Evolutionary conservation across 140 eudicot species (phyloP).

Genomic region (Flaveria floridana): DNA sequence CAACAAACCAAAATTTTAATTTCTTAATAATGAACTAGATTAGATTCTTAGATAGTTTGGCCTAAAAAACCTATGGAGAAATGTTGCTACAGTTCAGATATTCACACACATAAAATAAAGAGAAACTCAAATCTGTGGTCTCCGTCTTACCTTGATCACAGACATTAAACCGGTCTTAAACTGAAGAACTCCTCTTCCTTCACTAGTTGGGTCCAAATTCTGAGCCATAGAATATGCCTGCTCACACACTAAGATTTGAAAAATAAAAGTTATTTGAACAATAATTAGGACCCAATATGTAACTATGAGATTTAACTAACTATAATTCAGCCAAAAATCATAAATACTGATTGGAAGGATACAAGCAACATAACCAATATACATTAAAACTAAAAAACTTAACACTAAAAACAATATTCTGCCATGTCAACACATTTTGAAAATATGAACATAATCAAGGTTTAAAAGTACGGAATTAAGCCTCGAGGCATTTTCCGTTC

Average conservation of each 20-base stretch:
- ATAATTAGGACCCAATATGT: slow-evolving; percentile 9
- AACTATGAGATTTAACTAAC: slow-evolving; percentile 9
- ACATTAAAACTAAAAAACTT: slow-evolving; percentile 2
- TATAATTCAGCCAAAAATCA: slow-evolving; percentile 1
- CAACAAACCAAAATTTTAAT: slow-evolving; percentile 5
- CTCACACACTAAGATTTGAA: slow-evolving; percentile 72
- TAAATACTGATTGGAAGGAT: slow-evolving; percentile 3
- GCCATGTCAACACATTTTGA: slow-evolving; percentile 2
- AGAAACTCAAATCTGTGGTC: slow-evolving; percentile 18
- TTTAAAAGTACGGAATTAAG: too few relatives aligned
- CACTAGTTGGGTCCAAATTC: slow-evolving; percentile 83
- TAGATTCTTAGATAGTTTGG: slow-evolving; percentile 6
- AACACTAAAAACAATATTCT: slow-evolving; percentile 12
- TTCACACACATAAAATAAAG: slow-evolving; percentile 14
- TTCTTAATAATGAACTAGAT: background rate
- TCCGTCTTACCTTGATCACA: slow-evolving; percentile 73
- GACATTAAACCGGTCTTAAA: slow-evolving; percentile 97
- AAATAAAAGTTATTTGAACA: slow-evolving; percentile 14
- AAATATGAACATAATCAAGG: slow-evolving; percentile 4
- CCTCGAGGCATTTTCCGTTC: too few relatives aligned
- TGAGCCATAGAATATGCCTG: slow-evolving; percentile 98
- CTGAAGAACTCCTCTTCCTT: slow-evolving; percentile 97
- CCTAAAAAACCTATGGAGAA: background rate
- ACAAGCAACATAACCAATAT: slow-evolving; percentile 15
- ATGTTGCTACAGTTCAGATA: background rate